phyloP scores from a whole-genome alignment of 306 rosid genomes.

The Hippophae tibetana region DNA sequence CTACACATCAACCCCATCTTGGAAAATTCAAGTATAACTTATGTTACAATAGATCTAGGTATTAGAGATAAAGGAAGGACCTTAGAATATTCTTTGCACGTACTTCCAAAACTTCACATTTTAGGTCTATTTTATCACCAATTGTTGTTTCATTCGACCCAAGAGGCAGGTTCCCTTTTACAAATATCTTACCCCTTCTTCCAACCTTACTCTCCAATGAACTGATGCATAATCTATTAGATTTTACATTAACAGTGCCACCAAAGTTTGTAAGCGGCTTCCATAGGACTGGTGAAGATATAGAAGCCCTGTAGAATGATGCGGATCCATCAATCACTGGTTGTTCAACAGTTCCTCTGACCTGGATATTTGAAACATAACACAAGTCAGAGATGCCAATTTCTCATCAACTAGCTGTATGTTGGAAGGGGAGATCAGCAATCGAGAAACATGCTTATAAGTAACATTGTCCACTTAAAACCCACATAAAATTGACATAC shows the following conservation, averaged over 20 bases:
- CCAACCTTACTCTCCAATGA: constrained; percentile 83
- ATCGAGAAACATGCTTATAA: not conserved
- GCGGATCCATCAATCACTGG: constrained; percentile 87
- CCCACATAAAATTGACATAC: constrained; percentile 32
- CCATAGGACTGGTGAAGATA: constrained; percentile 78
- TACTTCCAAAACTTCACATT: constrained; percentile 84
- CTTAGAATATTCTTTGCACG: constrained; percentile 65
- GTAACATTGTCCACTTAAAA: constrained; percentile 6
- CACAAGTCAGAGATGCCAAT: constrained; percentile 12
- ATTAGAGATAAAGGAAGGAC: constrained; percentile 29
- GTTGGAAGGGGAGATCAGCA: not conserved
- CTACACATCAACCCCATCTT: constrained; percentile 3
- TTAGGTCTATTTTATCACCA: constrained; percentile 72
- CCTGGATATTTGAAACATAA: constrained; percentile 41
- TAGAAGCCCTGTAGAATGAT: constrained; percentile 73
- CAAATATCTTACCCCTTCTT: constrained; percentile 69
- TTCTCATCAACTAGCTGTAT: constrained; percentile 7
- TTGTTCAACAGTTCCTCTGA: constrained; percentile 81
- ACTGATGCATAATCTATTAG: constrained; percentile 72
- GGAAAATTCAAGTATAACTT: not conserved
- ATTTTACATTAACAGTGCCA: constrained; percentile 73
- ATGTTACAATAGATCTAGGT: constrained; percentile 9
- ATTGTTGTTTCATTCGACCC: constrained; percentile 65
- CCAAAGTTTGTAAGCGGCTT: constrained; percentile 73
- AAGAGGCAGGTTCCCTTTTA: constrained; percentile 93